Conservation (phyloP, 2,329 filamentous ascomycete species). For the Nigrograna mackinnonii region DNA sequence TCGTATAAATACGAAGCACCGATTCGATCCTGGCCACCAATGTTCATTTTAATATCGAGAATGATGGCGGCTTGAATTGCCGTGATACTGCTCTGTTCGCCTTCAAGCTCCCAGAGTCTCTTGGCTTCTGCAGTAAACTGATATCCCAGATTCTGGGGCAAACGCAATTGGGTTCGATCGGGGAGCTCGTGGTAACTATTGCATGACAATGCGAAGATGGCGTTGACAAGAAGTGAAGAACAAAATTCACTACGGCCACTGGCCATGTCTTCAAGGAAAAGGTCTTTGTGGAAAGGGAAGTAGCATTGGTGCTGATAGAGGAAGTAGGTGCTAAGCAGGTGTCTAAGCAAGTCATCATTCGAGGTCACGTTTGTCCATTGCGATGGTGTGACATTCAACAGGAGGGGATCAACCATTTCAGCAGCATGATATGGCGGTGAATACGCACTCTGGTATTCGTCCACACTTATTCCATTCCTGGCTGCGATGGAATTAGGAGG, state of each 20-base stretch:
- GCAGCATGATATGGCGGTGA: background rate
- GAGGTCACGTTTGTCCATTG: background rate
- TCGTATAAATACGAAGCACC: too few relatives aligned
- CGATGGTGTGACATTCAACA: background rate
- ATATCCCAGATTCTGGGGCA: background rate
- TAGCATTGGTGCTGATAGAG: constrained; percentile 12
- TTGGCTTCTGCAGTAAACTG: constrained; percentile 1
- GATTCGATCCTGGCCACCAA: background rate
- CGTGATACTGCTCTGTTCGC: background rate
- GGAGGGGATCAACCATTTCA: background rate
- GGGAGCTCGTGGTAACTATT: constrained; percentile 11
- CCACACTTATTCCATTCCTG: background rate
- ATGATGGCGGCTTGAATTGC: background rate
- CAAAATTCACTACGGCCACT: constrained; percentile 12
- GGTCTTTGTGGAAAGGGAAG: constrained; percentile 17
- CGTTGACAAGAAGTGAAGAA: constrained; percentile 21
- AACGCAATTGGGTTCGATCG: background rate
- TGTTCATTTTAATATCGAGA: background rate
- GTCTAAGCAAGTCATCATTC: background rate
- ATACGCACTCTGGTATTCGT: background rate
- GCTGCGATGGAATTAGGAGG: background rate
- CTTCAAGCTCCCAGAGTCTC: constrained; percentile 1
- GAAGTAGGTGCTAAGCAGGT: constrained; percentile 4
- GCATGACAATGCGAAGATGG: constrained; percentile 21
- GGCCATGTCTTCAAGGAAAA: constrained; percentile 23